A percentile compares a stretch with the other conserved stretches of the same genome.
These are phyloP conservation scores for Pythium aquatile DNA, from an alignment of 352 stramenopile genomes.

Conservation along the genomic window DNA sequence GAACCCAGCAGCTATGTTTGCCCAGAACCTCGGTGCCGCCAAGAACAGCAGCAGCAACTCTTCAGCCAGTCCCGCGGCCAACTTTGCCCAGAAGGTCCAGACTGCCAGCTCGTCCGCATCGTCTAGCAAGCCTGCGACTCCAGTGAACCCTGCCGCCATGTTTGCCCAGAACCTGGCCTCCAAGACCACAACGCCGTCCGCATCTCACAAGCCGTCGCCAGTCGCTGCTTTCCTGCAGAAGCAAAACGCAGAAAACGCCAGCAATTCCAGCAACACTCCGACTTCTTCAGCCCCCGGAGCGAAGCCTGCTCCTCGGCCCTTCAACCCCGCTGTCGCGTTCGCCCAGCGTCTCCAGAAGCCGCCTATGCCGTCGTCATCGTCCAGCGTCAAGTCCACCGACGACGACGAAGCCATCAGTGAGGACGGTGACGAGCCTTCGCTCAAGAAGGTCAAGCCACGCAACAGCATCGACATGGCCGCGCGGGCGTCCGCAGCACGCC, in stretches of 20 bases:
- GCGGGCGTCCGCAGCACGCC: constrained; percentile 61
- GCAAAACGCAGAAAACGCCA: constrained; percentile 15
- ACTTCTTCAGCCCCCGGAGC: background rate
- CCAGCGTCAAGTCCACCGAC: constrained; percentile 39
- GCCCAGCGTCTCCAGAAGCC: constrained; percentile 46
- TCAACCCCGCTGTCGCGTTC: constrained; percentile 44
- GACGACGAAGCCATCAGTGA: constrained; percentile 39
- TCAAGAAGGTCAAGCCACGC: constrained; percentile 74
- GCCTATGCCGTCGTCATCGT: constrained; percentile 32
- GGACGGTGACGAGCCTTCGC: constrained; percentile 56
- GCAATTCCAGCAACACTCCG: background rate
- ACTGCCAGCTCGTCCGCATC: constrained; percentile 12
- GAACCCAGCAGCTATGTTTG: constrained; percentile 50
- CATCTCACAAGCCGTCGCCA: background rate
- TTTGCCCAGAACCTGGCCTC: constrained; percentile 30
- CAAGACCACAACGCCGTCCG: constrained; percentile 11
- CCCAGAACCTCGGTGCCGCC: constrained; percentile 14
- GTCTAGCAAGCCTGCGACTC: constrained; percentile 5
- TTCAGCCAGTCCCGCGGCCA: constrained; percentile 20
- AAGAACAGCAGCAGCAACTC: constrained; percentile 14
- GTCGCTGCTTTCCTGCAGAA: constrained; percentile 6
- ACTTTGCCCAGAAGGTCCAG: constrained; percentile 58
- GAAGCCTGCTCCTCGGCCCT: constrained; percentile 6
- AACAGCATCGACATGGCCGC: constrained; percentile 72
- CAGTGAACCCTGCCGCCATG: constrained; percentile 57